Conservation (phyloP, 352 stramenopile species). For the Phytophthora ramorum region DNA sequence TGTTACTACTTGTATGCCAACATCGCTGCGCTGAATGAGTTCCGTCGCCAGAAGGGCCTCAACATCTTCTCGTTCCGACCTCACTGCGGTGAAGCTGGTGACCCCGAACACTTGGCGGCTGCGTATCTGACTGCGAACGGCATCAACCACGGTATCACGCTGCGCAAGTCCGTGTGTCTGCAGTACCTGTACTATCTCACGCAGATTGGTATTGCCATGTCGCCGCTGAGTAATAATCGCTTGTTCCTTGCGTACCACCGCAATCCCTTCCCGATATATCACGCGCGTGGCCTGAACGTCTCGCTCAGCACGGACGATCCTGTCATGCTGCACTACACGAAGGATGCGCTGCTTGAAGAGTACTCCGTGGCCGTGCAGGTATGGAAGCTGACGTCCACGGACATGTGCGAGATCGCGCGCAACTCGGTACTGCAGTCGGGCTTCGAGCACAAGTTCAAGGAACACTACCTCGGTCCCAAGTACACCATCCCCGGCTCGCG, state of each 20-base stretch:
- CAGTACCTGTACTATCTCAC: conserved; percentile 99
- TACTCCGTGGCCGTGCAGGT: conserved; percentile 94
- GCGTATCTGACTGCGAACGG: conserved; percentile 90
- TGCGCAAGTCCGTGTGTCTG: conserved; percentile 96
- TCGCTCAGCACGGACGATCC: conserved; percentile 99
- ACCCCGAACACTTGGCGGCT: conserved; percentile 96
- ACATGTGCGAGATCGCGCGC: conserved; percentile 98
- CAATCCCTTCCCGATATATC: conserved; percentile 96
- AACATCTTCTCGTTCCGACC: conserved; percentile 98
- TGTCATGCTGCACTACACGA: conserved; percentile 98
- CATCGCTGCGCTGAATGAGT: conserved; percentile 95
- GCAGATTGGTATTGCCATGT: conserved; percentile 96
- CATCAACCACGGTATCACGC: conserved; percentile 99
- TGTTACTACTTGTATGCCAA: conserved; percentile 99
- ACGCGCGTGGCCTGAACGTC: conserved; percentile 97
- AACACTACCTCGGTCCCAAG: conserved; percentile 95
- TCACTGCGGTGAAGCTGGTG: conserved; percentile 97
- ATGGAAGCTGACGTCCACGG: conserved; percentile 96
- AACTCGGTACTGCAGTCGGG: conserved; percentile 99
- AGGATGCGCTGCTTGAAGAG: conserved; percentile 97
- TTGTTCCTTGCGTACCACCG: conserved; percentile 96
- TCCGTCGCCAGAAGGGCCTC: conserved; percentile 89
- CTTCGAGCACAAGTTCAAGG: conserved; percentile 98
- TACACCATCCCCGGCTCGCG: conserved; percentile 82
- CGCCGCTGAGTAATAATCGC: conserved; percentile 95